These are phyloP conservation scores for Fusarium anthophilum DNA, from an alignment of 2,329 filamentous ascomycete genomes.

Conservation along the genomic window DNA sequence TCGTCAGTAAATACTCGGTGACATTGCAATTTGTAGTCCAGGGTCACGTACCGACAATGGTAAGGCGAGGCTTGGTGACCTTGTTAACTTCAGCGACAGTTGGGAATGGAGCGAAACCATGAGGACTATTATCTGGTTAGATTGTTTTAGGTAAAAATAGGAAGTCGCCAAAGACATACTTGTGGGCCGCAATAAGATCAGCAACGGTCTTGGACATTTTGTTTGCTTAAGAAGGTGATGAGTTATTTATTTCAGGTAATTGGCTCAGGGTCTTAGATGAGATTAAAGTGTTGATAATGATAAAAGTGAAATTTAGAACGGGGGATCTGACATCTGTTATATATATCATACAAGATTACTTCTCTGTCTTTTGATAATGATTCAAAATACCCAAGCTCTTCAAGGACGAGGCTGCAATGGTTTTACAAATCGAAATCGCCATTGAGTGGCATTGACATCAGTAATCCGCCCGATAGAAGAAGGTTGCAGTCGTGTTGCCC, in stretches of 20 bases:
- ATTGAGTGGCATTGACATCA: fast-evolving
- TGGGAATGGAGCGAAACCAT: neutral
- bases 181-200: neutral
- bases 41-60: neutral
- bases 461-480: neutral
- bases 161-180: fast-evolving
- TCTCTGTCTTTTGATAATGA: neutral
- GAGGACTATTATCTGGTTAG: neutral
- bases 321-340: neutral
- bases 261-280: fast-evolving
- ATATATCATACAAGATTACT: neutral
- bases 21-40: no score
- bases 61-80: neutral
- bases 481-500: neutral
- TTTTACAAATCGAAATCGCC: neutral
- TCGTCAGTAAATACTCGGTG: neutral
- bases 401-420: no score
- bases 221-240: fast-evolving
- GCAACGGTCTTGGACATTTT: neutral
- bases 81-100: neutral
- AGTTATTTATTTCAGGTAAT: fast-evolving
- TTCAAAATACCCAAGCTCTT: no score
- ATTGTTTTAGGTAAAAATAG: no score
- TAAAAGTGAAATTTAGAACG: fast-evolving
- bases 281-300: neutral